Percentiles rank a stretch among this genome's conserved stretches.
phyloP scores from a whole-genome alignment of 75 land plant genomes.

The Cunninghamia lanceolata region DNA sequence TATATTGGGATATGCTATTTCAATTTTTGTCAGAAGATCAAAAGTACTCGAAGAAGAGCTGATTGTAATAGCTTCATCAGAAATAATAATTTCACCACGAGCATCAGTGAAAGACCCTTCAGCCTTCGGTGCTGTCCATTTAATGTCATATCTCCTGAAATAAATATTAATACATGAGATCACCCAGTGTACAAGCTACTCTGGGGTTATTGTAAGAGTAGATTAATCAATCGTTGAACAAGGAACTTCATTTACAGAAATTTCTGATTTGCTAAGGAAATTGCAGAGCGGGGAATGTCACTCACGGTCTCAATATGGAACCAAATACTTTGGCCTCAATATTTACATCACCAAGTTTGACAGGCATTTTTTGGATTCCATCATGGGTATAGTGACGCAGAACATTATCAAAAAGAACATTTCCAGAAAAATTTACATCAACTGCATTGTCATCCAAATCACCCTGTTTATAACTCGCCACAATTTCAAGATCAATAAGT shows the following conservation, averaged over 20 bases:
- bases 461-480: constrained; percentile 47
- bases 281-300: not conserved
- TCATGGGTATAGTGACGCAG: constrained; percentile 59
- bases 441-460: constrained; percentile 86
- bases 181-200: not conserved
- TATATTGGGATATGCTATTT: constrained; percentile 60
- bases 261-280: not conserved
- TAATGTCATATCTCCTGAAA: constrained; percentile 88
- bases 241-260: not conserved
- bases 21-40: constrained; percentile 72
- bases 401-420: constrained; percentile 63
- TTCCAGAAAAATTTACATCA: constrained; percentile 91
- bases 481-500: not conserved
- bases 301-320: constrained; percentile 86
- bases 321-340: constrained; percentile 93
- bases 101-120: constrained; percentile 91
- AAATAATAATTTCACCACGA: constrained; percentile 84
- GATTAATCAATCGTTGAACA: not conserved
- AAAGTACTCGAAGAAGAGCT: constrained; percentile 84
- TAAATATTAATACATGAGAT: constrained; percentile 3
- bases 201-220: not conserved
- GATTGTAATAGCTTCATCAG: constrained; percentile 73
- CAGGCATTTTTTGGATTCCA: constrained; percentile 45
- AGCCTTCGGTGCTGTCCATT: constrained; percentile 96
- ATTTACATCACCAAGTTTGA: constrained; percentile 71